Evolutionary conservation across 1,284 basidiomycete genomes (phyloP).

Genomic region (Bondarzewia mesenterica): DNA sequence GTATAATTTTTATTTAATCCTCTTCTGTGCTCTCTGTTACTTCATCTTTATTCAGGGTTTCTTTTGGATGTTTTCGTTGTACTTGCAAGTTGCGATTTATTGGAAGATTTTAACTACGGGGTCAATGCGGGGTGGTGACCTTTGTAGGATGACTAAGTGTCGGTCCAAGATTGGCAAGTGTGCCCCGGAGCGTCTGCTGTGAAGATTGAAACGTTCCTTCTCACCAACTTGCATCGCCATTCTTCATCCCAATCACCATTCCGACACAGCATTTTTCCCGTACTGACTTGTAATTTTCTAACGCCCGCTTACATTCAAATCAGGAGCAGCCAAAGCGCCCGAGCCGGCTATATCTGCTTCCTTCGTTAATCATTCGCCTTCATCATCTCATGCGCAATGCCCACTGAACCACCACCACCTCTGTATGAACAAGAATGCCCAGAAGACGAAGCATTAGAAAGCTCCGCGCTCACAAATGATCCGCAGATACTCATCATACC

Average conservation of each 20-base stretch:
- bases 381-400: constrained; percentile 12
- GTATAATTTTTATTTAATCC: no score
- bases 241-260: background rate
- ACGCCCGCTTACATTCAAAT: no score
- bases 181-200: background rate
- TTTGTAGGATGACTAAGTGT: no score
- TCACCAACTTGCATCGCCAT: background rate
- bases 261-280: background rate
- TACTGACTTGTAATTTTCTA: background rate
- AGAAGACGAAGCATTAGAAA: constrained; percentile 11
- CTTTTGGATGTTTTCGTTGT: no score
- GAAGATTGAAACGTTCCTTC: background rate
- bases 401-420: constrained; percentile 28
- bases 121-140: no score
- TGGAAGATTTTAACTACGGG: no score
- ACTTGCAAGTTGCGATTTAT: no score
- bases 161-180: no score
- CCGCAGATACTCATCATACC: constrained; percentile 63
- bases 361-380: constrained; percentile 6
- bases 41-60: no score
- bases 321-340: background rate
- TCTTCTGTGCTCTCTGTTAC: no score
- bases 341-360: background rate
- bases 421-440: constrained; percentile 26
- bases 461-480: constrained; percentile 16